Conservation (phyloP, 2,329 filamentous ascomycete genomes). For the Aureobasidium pullulans region DNA sequence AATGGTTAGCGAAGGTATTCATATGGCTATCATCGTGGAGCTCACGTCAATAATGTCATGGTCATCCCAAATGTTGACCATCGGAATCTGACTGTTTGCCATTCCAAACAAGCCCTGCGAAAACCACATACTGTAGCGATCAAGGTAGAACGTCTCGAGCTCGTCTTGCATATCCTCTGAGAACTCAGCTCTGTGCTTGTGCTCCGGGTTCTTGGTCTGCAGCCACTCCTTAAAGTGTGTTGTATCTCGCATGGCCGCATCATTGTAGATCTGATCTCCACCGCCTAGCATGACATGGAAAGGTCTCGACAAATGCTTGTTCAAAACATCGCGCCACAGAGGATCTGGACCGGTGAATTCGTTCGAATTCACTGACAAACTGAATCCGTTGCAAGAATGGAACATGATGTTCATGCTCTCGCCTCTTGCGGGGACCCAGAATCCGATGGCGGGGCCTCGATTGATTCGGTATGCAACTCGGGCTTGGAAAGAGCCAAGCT, state of each 20-base stretch:
- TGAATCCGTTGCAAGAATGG: constrained; percentile 96
- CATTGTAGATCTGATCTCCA: constrained; percentile 95
- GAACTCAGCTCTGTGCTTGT: constrained; percentile 74
- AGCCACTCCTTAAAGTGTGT: constrained; percentile 77
- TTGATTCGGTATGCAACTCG: constrained; percentile 96
- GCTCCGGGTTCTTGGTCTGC: constrained; percentile 65
- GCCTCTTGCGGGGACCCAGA: constrained; percentile 83
- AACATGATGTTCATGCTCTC: constrained; percentile 99
- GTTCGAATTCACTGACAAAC: constrained; percentile 66
- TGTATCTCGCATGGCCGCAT: constrained; percentile 69
- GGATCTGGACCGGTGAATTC: constrained; percentile 88
- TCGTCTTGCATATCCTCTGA: constrained; percentile 78
- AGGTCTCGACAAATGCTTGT: constrained; percentile 80
- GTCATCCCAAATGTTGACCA: constrained; percentile 98
- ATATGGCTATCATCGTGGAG: neutral
- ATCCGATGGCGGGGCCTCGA: constrained; percentile 75
- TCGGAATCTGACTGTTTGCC: constrained; percentile 88
- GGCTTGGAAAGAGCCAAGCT: constrained; percentile 69
- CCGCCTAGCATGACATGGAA: constrained; percentile 99
- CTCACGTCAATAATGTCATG: constrained; percentile 54
- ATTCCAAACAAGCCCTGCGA: constrained; percentile 91
- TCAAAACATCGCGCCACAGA: constrained; percentile 92
- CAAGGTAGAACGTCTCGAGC: constrained; percentile 78
- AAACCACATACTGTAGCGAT: constrained; percentile 90
- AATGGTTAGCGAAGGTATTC: neutral